Base-by-base conservation (phyloP, 2,329 filamentous ascomycete genomes). In the Elsinoe batatas region DNA sequence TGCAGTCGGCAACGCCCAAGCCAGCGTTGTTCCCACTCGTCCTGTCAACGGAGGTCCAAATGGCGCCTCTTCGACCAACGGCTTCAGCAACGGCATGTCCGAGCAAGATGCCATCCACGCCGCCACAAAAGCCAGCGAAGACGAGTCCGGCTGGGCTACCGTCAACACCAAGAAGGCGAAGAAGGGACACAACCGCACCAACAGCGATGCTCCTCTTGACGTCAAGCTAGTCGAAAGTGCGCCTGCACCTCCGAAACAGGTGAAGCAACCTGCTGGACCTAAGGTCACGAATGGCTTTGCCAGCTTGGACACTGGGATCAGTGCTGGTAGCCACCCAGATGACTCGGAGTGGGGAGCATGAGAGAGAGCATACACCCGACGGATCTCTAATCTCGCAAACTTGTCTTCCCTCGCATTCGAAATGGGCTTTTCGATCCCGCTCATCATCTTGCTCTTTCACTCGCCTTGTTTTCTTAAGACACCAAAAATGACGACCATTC, bases 91-190 rank as follows among this genome's bases (percentile, higher is more conserved):
- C 50, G 72, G 73, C 54, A 68, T 80, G 37, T 79, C 79, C 3
- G 81, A 83, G 66, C 80, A 83, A 60, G 80, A 83, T 65, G 80
- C 84, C 67, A 69, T 82, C 64, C 75, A 76, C 44, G 69, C 78
- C 58, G 71, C 71, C 12, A 68, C 74, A 63, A 69, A 71, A 40
- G 68, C 78, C 49, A 74, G 68, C 50, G 72, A 73, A 51, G 69
- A 71, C 40, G 76, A 80, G 44, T 76, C 76, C 56, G 76, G 77
- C 53, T 84, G 81, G 82, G 82, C 77, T 60, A 80, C 79, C 8
- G 81, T 84, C 20, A 72, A 77, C 32, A 47, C 53, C 8, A 55
- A 55, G 53, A 79, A 72, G 61, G 69, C 68, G 37, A 71, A 72
- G 64, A 83, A 82, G 72, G 71, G 53, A 38, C 26, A 43, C 50